phyloP scores from a whole-genome alignment of 2,329 filamentous ascomycete species.

The Aspergillus costaricaensis region DNA sequence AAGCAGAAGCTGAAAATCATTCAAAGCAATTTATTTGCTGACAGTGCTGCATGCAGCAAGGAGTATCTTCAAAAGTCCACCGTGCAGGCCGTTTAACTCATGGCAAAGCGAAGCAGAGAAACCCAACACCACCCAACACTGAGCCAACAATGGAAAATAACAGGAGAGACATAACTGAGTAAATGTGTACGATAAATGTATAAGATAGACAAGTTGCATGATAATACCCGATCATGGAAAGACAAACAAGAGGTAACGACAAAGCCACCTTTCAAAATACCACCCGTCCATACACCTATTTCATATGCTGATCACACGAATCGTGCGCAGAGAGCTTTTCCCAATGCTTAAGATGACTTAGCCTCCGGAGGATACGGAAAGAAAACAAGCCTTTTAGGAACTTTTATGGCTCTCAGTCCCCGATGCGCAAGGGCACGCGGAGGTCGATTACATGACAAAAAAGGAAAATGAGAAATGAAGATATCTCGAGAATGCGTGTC shows the following conservation, averaged over 20 bases:
- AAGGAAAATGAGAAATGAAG: neutral
- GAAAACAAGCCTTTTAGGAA: neutral
- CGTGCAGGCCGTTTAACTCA: neutral
- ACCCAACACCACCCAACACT: neutral
- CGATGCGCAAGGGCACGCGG: neutral
- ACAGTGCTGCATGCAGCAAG: neutral
- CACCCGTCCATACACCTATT: conserved; percentile 12
- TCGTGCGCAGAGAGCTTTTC: conserved; percentile 8
- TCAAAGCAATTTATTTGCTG: neutral
- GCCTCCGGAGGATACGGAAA: conserved; percentile 9
- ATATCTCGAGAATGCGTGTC: neutral
- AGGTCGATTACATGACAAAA: neutral
- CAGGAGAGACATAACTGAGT: neutral
- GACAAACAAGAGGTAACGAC: neutral
- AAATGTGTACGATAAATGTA: conserved; percentile 7
- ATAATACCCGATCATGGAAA: neutral
- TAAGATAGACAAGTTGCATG: neutral
- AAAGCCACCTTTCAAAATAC: conserved; percentile 11
- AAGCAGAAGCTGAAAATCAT: neutral
- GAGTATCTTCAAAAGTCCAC: neutral
- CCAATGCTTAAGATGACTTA: conserved; percentile 10
- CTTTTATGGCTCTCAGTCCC: neutral
- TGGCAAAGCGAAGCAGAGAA: neutral
- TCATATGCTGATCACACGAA: conserved; percentile 12
- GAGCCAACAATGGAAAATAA: neutral